phyloP scores from a whole-genome alignment of 2,329 filamentous ascomycete species.

The Diplodia mutila region DNA sequence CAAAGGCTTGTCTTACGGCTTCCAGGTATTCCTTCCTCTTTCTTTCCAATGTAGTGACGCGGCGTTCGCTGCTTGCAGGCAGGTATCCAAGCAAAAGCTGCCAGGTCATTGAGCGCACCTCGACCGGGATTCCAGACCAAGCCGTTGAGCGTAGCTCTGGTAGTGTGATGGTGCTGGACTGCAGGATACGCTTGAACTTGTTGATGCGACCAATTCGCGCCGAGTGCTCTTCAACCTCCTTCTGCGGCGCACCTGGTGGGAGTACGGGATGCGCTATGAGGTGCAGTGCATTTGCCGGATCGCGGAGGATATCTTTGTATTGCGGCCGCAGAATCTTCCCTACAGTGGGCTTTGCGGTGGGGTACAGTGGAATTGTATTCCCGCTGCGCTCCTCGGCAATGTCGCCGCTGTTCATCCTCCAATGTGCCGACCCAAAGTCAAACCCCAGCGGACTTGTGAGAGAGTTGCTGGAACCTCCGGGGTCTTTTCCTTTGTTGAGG shows the following conservation, averaged over 20 bases:
- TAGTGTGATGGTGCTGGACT: conserved; percentile 86
- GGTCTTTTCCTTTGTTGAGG: conserved; percentile 50
- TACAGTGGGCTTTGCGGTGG: conserved; percentile 84
- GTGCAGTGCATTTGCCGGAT: conserved; percentile 91
- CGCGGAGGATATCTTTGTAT: conserved; percentile 89
- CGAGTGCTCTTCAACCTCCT: conserved; percentile 83
- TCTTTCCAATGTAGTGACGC: conserved; percentile 85
- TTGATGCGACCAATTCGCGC: conserved; percentile 92
- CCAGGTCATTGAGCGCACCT: conserved; percentile 99
- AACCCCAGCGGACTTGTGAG: conserved; percentile 23
- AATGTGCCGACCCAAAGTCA: conserved; percentile 38
- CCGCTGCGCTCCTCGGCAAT: conserved; percentile 85
- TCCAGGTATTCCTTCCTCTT: conserved; percentile 97
- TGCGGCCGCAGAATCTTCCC: conserved; percentile 96
- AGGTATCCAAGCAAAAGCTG: conserved; percentile 93
- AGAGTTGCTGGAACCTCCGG: conserved; percentile 40
- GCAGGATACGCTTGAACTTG: conserved; percentile 95
- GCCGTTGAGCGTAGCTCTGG: conserved; percentile 81
- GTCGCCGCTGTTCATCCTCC: conserved; percentile 83
- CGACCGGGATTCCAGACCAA: conserved; percentile 92
- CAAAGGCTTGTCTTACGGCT: conserved; percentile 74
- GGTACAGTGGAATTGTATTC: conserved; percentile 69
- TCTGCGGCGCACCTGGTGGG: conserved; percentile 73
- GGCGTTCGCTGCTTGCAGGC: conserved; percentile 91
- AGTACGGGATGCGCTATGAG: conserved; percentile 85